phyloP scores from a whole-genome alignment of 305 asterid species.

The Solanum hybrid region DNA sequence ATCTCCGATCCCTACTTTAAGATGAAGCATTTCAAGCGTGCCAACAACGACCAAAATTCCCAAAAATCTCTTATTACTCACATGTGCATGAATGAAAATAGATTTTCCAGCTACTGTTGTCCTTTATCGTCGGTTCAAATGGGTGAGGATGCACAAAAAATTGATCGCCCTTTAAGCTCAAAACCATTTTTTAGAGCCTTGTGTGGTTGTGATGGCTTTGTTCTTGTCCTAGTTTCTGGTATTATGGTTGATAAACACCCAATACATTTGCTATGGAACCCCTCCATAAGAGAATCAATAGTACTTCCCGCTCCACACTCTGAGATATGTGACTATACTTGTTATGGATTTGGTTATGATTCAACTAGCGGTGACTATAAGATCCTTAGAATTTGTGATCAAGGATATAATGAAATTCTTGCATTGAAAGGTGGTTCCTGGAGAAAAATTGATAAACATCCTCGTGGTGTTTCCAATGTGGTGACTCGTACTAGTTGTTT shows the following conservation, averaged over 20 bases:
- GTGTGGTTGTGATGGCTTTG: neutral
- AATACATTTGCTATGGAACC: neutral
- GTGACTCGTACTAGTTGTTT: neutral
- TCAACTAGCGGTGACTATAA: neutral
- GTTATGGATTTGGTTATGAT: neutral
- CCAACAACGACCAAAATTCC: neutral
- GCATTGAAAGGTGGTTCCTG: neutral
- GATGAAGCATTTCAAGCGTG: neutral
- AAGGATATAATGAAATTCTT: neutral
- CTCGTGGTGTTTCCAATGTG: neutral
- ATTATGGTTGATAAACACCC: neutral
- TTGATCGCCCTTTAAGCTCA: neutral
- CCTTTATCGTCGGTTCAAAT: neutral
- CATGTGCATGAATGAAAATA: rapidly evolving
- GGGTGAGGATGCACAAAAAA: neutral
- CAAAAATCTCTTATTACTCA: neutral
- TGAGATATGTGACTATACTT: neutral
- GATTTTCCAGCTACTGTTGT: neutral
- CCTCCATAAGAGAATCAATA: neutral
- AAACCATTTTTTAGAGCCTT: neutral
- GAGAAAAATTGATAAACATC: neutral
- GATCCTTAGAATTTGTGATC: neutral
- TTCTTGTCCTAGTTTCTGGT: neutral
- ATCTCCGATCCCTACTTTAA: neutral
- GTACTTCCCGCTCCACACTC: neutral